Conservation (phyloP, 768 basidiomycete genomes). For the Podaxis mareebaensis region DNA sequence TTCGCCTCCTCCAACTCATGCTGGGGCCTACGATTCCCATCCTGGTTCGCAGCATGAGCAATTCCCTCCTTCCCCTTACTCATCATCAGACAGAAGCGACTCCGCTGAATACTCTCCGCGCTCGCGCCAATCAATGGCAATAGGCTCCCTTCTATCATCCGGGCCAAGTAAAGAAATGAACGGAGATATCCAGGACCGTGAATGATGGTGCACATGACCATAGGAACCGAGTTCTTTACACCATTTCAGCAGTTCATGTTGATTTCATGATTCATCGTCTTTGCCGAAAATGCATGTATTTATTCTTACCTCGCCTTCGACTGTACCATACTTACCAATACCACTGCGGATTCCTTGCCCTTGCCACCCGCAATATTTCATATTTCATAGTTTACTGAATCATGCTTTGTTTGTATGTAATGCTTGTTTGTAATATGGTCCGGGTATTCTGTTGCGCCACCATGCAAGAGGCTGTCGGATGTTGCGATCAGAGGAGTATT, state of each 20-base stretch:
- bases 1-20: conserved; percentile 51
- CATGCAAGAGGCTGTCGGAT: neutral
- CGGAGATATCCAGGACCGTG: conserved; percentile 32
- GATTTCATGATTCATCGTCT: conserved; percentile 2
- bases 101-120: conserved; percentile 72
- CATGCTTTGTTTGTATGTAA: conserved; percentile 13
- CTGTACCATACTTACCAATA: conserved; percentile 17
- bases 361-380: neutral
- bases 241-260: conserved; percentile 2
- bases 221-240: conserved; percentile 4
- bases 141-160: conserved; percentile 67
- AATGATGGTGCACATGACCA: conserved; percentile 23
- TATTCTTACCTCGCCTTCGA: conserved; percentile 11
- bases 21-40: conserved; percentile 40
- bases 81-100: conserved; percentile 63
- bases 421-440: conserved; percentile 10
- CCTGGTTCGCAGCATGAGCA: conserved; percentile 37
- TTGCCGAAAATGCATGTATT: conserved; percentile 11
- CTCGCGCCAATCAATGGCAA: conserved; percentile 76
- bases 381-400: conserved; percentile 6
- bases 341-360: conserved; percentile 13
- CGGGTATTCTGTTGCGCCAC: neutral
- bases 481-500: neutral
- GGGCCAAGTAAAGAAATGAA: conserved; percentile 40
- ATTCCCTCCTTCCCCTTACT: conserved; percentile 74